Evolutionary conservation across 306 rosid genomes (phyloP), one percentile per base, ranked within the genome.

Genomic region (Castanea sativa): DNA sequence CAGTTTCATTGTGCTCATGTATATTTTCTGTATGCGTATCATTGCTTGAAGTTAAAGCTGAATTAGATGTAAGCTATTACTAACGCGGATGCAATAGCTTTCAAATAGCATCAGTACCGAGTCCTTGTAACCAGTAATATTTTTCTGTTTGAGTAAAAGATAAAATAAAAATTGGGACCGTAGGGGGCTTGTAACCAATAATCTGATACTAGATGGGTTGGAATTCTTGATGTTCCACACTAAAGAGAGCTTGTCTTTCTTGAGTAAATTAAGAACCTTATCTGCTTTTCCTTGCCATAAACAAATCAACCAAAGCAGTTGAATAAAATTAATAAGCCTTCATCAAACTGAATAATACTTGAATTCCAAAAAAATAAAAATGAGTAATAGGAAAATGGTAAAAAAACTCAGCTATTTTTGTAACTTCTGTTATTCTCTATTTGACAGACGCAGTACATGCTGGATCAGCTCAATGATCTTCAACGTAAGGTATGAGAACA

Each of bases 401-500:
- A 49, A 49, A 59, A 59, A 11, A 11, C 65, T 23, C 32, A 59
- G 1, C 12, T 23, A 59, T 10, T 9, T 45, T 16, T 45, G 2
- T 52, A 57, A 69, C 56, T 58, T 70, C 68, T 11, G 30, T 79
- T 4, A 60, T 30, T 73, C 32, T 13, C 25, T 68, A 15, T 10
- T 1, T 61, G 81, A 55, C 90, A 94, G 98, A 92, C 98, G 35
- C 98, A 94, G 67, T 86, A 19, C 86, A 90, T 94, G 98, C 83
- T 94, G 82, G 98, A 94, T 84, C 93, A 94, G 82, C 97, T 94
- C 32, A 79, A 92, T 77, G 97, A 94, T 74, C 97, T 92, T 84
- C 98, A 92, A 87, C 94, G 86, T 13, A 79, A 89, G 92, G 98
- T 94, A 89, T 15, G 86, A 55, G 38, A 80, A 57, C 79, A 55